Evolutionary conservation across 768 basidiomycete genomes (phyloP), one percentile per base, ranked within the genome.

Genomic region (Leccinum sublutescens): DNA sequence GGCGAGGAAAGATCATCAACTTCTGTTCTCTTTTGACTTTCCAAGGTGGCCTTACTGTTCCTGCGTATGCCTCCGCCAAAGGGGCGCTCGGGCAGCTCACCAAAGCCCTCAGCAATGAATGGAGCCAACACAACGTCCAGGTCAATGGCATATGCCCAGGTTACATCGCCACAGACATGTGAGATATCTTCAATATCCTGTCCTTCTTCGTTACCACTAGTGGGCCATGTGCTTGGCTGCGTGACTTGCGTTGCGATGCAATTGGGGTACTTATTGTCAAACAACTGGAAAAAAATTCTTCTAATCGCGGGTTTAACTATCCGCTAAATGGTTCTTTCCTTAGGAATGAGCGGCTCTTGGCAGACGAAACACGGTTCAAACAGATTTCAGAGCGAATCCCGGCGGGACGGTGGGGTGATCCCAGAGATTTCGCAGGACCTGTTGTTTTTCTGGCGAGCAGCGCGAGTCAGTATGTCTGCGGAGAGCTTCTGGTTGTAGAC

Each of bases 41-140:
- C 62, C 76, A 84, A 68, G 84, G 82, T 50, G 88, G 88, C 49
- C 57, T 88, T 54, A 88, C 85, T 14, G 82, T 96, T 43, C 93
- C 94, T 19, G 95, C 95, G 11, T 96, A 96, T 68, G 91, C 94
- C 2, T 86, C 95, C 4, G 90, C 95, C 9, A 96, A 95, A 72
- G 93, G 93, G 57, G 92, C 91, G 19, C 78, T 93, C 33, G 90
- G 89, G 10, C 88, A 89, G 69, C 78, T 93, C 65, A 92, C 93
- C 27, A 95, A 95, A 75, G 89, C 93, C 2, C 83, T 96, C 67
- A 87, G 88, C 66, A 97, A 97, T 73, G 95, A 96, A 72, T 97
- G 95, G 94, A 89, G 90, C 60, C 81, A 82, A 67, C 83, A 91
- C 66, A 93, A 92, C 64, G 85, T 96, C 54, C 88, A 93, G 72